A percentile compares a stretch with the other conserved stretches of the same genome.
phyloP scores from a whole-genome alignment of 2,329 filamentous ascomycete genomes.

The Cryphonectria radicalis region DNA sequence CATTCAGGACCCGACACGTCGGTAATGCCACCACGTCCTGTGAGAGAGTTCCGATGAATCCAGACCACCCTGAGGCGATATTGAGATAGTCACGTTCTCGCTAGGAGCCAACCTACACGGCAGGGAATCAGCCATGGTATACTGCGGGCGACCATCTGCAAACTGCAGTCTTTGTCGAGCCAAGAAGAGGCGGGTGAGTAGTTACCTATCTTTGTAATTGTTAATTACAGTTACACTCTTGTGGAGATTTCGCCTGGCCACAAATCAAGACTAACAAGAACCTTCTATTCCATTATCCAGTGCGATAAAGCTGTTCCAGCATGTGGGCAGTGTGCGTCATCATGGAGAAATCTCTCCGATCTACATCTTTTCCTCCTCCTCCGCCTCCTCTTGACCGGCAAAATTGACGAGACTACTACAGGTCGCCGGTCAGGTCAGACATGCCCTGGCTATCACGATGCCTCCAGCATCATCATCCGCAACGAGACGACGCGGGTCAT shows the following conservation, averaged over 20 bases:
- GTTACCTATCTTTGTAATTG: too few species aligned
- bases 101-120: too few species aligned
- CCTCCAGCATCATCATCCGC: constrained; percentile 16
- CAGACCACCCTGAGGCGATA: not conserved
- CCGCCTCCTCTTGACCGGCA: not conserved
- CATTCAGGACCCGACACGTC: too few species aligned
- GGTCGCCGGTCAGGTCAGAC: constrained; percentile 19
- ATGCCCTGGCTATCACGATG: constrained; percentile 24
- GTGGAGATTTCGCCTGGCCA: too few species aligned
- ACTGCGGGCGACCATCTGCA: constrained; percentile 21
- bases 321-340: constrained; percentile 18
- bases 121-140: constrained; percentile 14
- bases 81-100: not conserved
- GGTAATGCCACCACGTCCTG: not conserved
- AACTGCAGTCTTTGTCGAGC: constrained; percentile 20
- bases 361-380: too few species aligned
- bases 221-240: too few species aligned
- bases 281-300: not conserved
- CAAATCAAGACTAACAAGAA: not conserved
- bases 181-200: constrained; percentile 19
- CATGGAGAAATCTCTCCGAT: too few species aligned
- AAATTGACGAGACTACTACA: not conserved
- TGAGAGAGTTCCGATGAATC: not conserved
- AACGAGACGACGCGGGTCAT: constrained; percentile 26
- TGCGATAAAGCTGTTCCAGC: constrained; percentile 17